phyloP scores from a whole-genome alignment of 2,329 filamentous ascomycete genomes.

The Alternaria sp. region DNA sequence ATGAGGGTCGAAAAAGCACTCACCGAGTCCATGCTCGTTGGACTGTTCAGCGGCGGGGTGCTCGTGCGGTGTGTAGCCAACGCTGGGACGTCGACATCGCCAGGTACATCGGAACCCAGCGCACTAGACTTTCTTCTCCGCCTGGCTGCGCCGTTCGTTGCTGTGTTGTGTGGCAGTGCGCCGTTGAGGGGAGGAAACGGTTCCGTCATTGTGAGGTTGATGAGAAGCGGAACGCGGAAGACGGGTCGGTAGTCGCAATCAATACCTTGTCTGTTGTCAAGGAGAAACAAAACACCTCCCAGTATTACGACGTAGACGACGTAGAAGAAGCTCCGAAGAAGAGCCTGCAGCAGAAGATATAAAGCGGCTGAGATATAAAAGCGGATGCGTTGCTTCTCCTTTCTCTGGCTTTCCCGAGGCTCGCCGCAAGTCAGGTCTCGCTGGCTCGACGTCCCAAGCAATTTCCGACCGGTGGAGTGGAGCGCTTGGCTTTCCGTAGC shows the following conservation, averaged over 20 bases:
- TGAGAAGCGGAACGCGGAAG: not conserved
- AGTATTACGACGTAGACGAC: too few species aligned
- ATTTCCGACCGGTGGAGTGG: conserved; percentile 4
- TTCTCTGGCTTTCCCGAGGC: conserved; percentile 6
- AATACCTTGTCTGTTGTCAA: not conserved
- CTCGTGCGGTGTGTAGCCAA: conserved; percentile 53
- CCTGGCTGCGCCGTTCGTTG: conserved; percentile 18
- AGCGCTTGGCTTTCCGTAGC: not conserved
- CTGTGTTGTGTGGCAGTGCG: conserved; percentile 17
- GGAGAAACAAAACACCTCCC: not conserved
- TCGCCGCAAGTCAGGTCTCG: not conserved
- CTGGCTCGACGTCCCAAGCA: not conserved
- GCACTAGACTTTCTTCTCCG: conserved; percentile 55
- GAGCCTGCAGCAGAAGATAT: not conserved
- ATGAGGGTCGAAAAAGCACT: not conserved
- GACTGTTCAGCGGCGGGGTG: conserved; percentile 27
- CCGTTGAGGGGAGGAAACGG: conserved; percentile 42
- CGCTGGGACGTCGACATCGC: conserved; percentile 59
- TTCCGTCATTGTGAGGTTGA: conserved; percentile 30
- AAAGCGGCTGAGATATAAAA: not conserved
- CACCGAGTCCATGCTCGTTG: conserved; percentile 29
- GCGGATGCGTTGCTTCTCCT: conserved; percentile 4
- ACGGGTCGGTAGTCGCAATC: not conserved
- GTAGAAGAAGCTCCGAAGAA: not conserved
- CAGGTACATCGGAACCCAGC: conserved; percentile 59